These are phyloP conservation scores for Plasmopara halstedii DNA, from an alignment of 352 stramenopile species.

Conservation along the genomic window DNA sequence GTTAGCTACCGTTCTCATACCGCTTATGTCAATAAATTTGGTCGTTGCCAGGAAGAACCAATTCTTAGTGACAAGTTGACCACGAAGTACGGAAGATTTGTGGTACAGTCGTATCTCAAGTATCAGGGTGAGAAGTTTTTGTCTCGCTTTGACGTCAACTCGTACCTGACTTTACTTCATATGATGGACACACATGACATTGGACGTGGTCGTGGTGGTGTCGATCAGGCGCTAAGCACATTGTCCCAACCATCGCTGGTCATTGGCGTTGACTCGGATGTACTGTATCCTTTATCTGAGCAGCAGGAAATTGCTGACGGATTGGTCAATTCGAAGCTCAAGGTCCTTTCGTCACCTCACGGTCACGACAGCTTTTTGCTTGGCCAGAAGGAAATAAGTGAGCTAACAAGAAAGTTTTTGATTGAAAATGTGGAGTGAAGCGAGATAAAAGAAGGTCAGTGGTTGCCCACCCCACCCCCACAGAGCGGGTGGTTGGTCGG, in stretches of 20 bases:
- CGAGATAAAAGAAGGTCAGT: background rate
- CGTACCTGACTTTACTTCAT: slow-evolving; percentile 93
- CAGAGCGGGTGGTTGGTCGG: background rate
- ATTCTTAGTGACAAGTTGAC: slow-evolving; percentile 11
- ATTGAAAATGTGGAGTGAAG: slow-evolving; percentile 25
- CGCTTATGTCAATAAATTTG: slow-evolving; percentile 92
- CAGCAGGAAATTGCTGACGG: slow-evolving; percentile 82
- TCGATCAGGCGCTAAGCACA: slow-evolving; percentile 51
- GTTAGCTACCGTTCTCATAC: slow-evolving; percentile 92
- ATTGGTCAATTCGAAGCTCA: slow-evolving; percentile 83
- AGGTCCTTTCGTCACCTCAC: slow-evolving; percentile 84
- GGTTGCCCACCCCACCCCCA: background rate
- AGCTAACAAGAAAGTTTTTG: slow-evolving; percentile 54
- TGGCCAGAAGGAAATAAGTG: slow-evolving; percentile 90
- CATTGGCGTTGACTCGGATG: slow-evolving; percentile 92
- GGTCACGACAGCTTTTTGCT: slow-evolving; percentile 97
- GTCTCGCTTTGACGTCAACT: slow-evolving; percentile 92
- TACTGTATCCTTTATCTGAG: slow-evolving; percentile 92
- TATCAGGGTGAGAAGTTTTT: slow-evolving; percentile 96
- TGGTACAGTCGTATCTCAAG: slow-evolving; percentile 82
- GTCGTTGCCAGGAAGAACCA: slow-evolving; percentile 38
- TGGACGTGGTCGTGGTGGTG: slow-evolving; percentile 63
- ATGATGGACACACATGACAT: slow-evolving; percentile 97
- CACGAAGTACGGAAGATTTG: slow-evolving; percentile 37
- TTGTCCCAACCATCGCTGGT: slow-evolving; percentile 81